A percentile compares a stretch with the other conserved stretches of the same genome.
Conservation (phyloP, 345 rosid species). For the Citropsis articulata region DNA sequence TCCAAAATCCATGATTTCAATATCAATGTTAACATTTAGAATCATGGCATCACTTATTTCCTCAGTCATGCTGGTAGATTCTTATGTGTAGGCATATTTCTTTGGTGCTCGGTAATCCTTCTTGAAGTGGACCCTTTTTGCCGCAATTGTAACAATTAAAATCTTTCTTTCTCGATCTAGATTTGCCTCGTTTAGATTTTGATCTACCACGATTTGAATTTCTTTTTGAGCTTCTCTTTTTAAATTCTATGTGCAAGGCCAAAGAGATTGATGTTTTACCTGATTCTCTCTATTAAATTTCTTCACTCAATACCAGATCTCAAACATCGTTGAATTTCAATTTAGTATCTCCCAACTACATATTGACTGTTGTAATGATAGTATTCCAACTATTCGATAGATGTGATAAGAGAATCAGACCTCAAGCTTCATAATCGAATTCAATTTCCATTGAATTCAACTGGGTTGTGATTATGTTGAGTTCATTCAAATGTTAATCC, state of each 20-base stretch:
- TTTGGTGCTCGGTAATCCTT: neutral
- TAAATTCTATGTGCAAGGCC: neutral
- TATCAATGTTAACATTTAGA: neutral
- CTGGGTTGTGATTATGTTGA: neutral
- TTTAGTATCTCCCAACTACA: neutral
- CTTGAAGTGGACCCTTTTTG: neutral
- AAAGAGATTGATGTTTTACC: neutral
- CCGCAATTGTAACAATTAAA: no score
- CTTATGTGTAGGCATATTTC: neutral
- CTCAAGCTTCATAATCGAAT: neutral
- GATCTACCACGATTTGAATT: neutral
- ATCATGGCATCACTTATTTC: neutral
- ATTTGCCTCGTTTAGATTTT: neutral
- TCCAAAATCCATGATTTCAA: conserved; percentile 8
- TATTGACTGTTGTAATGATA: neutral
- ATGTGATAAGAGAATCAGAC: neutral
- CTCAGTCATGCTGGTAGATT: rapidly evolving
- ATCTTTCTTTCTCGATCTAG: neutral
- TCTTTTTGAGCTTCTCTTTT: neutral
- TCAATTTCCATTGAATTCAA: neutral
- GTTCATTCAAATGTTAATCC: no score
- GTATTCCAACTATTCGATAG: neutral
- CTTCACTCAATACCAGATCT: neutral
- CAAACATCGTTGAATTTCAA: neutral
- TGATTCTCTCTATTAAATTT: neutral